These are phyloP conservation scores for Starmerella sirachaensis DNA, from an alignment of 805 yeast species.

Conservation along the genomic window DNA sequence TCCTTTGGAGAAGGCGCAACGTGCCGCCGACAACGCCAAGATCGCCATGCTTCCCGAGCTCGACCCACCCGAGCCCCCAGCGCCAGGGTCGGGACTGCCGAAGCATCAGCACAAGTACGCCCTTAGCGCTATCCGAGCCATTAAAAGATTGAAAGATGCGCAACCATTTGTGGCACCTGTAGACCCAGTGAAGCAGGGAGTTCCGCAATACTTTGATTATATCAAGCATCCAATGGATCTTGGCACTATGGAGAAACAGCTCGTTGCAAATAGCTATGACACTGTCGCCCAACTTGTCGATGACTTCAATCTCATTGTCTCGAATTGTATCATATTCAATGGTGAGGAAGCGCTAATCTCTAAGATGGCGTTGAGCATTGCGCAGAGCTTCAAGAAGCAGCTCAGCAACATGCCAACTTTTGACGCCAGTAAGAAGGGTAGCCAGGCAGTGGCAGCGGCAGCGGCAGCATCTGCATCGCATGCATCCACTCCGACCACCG, in stretches of 20 bases:
- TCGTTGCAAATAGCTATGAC: constrained; percentile 57
- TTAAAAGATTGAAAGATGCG: constrained; percentile 85
- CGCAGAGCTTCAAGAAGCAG: constrained; percentile 87
- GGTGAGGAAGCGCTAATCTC: constrained; percentile 76
- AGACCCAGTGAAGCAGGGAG: constrained; percentile 73
- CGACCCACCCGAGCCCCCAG: constrained; percentile 21
- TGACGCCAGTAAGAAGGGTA: constrained; percentile 24
- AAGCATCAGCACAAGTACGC: constrained; percentile 76
- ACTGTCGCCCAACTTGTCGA: constrained; percentile 53
- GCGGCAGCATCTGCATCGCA: constrained; percentile 19
- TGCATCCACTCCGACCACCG: constrained; percentile 2
- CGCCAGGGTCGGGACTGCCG: constrained; percentile 25
- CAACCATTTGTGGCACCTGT: constrained; percentile 83
- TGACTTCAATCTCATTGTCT: constrained; percentile 76
- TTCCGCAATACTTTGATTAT: constrained; percentile 79
- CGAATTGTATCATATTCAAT: constrained; percentile 71
- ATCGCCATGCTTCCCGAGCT: constrained; percentile 22
- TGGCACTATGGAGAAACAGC: constrained; percentile 75
- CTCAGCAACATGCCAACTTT: constrained; percentile 79
- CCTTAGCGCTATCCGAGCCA: constrained; percentile 64
- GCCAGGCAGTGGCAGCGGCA: constrained; percentile 29
- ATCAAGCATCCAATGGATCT: constrained; percentile 87
- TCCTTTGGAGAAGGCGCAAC: constrained; percentile 21
- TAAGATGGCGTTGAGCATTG: constrained; percentile 81
- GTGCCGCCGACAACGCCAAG: constrained; percentile 20